A percentile compares a stretch with the other conserved stretches of the same genome.
Conservation (phyloP, 2,329 filamentous ascomycete species). For the Epichloe elymi region DNA sequence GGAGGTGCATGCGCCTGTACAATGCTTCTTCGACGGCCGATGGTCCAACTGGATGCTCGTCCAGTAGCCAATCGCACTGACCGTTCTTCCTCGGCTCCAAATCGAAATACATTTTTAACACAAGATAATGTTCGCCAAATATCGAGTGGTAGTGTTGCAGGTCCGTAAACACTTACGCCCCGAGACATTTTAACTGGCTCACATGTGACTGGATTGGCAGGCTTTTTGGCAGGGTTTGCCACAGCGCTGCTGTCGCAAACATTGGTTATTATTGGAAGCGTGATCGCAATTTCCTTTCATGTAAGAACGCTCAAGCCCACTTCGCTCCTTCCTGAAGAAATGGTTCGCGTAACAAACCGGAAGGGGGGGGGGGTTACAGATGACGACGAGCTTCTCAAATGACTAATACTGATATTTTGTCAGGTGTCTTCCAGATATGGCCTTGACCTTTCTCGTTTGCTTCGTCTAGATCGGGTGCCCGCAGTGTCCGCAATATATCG, state of each 20-base stretch:
- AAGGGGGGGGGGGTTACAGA: not conserved
- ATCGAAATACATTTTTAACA: conserved; percentile 8
- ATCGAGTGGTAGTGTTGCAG: conserved; percentile 40
- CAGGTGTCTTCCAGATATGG: conserved; percentile 30
- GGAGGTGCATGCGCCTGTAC: conserved; percentile 15
- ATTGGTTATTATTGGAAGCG: conserved; percentile 52
- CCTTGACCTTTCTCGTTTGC: conserved; percentile 24
- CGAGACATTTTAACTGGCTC: not conserved
- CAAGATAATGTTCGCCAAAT: conserved; percentile 31
- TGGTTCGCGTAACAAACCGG: not conserved
- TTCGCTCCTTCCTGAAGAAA: not conserved
- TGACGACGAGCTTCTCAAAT: not conserved
- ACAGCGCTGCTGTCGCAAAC: conserved; percentile 60
- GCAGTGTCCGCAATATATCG: conserved; percentile 29
- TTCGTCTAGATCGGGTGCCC: conserved; percentile 22
- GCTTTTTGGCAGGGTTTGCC: conserved; percentile 49
- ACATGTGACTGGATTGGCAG: conserved; percentile 20
- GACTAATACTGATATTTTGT: not conserved
- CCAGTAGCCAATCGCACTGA: not conserved
- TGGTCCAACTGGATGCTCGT: conserved; percentile 19
- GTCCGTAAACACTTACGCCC: conserved; percentile 18
- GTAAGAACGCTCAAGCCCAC: conserved; percentile 27
- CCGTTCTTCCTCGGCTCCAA: not conserved
- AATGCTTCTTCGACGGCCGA: conserved; percentile 12
- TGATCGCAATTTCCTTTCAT: conserved; percentile 50